A percentile compares a stretch with the other conserved stretches of the same genome.
Conservation (phyloP, 805 yeast species). For the Pichia gijzeniarum region DNA sequence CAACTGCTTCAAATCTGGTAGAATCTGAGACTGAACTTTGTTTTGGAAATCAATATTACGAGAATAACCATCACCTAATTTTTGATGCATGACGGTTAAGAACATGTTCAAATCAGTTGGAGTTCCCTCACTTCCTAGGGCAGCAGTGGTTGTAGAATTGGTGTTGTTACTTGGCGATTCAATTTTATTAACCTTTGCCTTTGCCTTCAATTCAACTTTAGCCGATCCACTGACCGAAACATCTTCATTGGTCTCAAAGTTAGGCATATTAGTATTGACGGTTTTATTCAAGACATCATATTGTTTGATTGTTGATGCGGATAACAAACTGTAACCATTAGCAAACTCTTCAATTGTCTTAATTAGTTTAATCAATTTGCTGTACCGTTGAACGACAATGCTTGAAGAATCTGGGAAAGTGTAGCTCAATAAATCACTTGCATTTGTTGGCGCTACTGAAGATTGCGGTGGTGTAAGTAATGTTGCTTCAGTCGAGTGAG, state of each 20-base stretch:
- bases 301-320: conserved; percentile 18
- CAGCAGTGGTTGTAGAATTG: neutral
- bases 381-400: conserved; percentile 23
- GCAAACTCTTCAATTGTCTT: conserved; percentile 21
- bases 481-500: neutral
- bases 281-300: conserved; percentile 24
- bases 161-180: neutral
- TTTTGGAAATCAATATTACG: conserved; percentile 35
- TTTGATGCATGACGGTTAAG: conserved; percentile 21
- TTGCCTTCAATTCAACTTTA: neutral
- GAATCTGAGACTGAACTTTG: conserved; percentile 30
- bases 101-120: conserved; percentile 25
- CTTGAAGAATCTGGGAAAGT: conserved; percentile 24
- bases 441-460: neutral
- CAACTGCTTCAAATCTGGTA: conserved; percentile 39
- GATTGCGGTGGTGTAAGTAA: neutral
- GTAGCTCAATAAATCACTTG: conserved; percentile 11
- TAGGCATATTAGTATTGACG: conserved; percentile 20
- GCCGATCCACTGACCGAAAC: conserved; percentile 24
- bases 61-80: conserved; percentile 28
- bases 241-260: conserved; percentile 24
- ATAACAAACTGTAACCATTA: conserved; percentile 22
- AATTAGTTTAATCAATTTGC: conserved; percentile 24
- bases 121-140: neutral
- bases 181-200: too few relatives aligned